A percentile compares a stretch with the other conserved stretches of the same genome.
These are phyloP conservation scores for Phenoliferia sp. DNA, from an alignment of 1,284 basidiomycete species.

Conservation along the genomic window DNA sequence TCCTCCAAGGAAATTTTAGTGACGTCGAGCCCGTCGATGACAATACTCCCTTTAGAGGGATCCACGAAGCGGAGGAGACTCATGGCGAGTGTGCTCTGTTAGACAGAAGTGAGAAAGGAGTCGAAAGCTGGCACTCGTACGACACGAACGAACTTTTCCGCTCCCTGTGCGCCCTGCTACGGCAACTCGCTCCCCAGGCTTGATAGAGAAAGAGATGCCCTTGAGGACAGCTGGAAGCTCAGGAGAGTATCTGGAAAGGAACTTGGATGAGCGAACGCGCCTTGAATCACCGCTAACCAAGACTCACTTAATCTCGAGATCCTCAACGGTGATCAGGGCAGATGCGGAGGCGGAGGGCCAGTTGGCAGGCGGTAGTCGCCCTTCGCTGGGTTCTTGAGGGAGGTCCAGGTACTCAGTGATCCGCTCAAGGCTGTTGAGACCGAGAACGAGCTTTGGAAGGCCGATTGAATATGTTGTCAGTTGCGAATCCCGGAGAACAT, in stretches of 20 bases:
- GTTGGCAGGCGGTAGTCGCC: conserved; percentile 29
- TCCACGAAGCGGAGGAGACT: conserved; percentile 50
- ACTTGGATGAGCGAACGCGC: not conserved
- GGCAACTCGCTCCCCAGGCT: conserved; percentile 70
- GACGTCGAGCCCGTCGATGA: conserved; percentile 49
- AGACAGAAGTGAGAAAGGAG: conserved; percentile 43
- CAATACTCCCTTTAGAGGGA: conserved; percentile 43
- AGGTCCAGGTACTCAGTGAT: conserved; percentile 81
- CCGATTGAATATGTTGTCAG: not conserved
- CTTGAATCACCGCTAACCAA: not conserved
- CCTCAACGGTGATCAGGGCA: conserved; percentile 57
- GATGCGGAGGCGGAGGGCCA: conserved; percentile 59
- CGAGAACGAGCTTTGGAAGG: conserved; percentile 31
- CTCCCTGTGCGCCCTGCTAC: conserved; percentile 44
- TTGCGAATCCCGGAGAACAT: conserved; percentile 21
- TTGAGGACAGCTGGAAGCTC: conserved; percentile 78
- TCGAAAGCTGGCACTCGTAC: conserved; percentile 8
- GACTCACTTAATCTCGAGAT: conserved; percentile 64
- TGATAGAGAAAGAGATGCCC: conserved; percentile 66
- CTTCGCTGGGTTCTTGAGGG: conserved; percentile 63
- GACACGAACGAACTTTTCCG: conserved; percentile 40
- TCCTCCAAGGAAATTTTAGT: conserved; percentile 46
- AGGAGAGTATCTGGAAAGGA: conserved; percentile 52
- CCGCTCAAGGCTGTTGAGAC: conserved; percentile 73
- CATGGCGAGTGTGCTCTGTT: conserved; percentile 43